These are phyloP conservation scores for Vitellaria paradoxa DNA, from an alignment of 179 eudicot genomes.

Conservation along the genomic window DNA sequence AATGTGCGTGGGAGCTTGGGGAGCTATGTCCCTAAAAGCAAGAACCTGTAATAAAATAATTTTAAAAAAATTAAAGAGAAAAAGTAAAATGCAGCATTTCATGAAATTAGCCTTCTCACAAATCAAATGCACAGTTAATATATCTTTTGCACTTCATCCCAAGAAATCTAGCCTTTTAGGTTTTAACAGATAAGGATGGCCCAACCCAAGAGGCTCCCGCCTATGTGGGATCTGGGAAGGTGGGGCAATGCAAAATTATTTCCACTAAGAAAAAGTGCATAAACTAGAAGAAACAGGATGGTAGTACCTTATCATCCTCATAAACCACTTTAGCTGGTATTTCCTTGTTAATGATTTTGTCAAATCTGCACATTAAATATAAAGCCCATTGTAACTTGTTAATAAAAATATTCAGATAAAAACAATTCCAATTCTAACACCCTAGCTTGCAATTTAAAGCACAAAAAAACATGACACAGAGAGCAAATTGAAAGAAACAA, in stretches of 20 bases:
- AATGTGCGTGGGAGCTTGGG: conserved; percentile 94
- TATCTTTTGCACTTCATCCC: neutral
- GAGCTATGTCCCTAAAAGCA: conserved; percentile 84
- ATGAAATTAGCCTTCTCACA: neutral
- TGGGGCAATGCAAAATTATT: neutral
- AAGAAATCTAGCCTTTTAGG: neutral
- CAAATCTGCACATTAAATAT: conserved; percentile 53
- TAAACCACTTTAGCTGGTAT: conserved; percentile 79
- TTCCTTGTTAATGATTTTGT: conserved; percentile 91
- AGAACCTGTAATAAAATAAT: conserved; percentile 53
- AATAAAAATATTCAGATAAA: neutral
- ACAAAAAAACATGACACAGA: neutral
- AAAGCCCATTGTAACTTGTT: neutral
- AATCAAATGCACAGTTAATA: neutral
- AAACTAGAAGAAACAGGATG: neutral
- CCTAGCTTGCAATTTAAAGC: neutral
- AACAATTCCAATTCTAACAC: neutral
- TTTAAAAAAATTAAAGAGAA: neutral
- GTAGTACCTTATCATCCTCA: conserved; percentile 83
- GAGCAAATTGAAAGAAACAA: neutral
- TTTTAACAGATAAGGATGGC: neutral
- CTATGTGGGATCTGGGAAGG: too few species aligned
- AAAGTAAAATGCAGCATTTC: neutral
- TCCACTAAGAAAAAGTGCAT: neutral
- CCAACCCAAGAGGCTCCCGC: too few species aligned